phyloP scores from a whole-genome alignment of 2,329 filamentous ascomycete genomes.

The Fusarium xyrophilum region DNA sequence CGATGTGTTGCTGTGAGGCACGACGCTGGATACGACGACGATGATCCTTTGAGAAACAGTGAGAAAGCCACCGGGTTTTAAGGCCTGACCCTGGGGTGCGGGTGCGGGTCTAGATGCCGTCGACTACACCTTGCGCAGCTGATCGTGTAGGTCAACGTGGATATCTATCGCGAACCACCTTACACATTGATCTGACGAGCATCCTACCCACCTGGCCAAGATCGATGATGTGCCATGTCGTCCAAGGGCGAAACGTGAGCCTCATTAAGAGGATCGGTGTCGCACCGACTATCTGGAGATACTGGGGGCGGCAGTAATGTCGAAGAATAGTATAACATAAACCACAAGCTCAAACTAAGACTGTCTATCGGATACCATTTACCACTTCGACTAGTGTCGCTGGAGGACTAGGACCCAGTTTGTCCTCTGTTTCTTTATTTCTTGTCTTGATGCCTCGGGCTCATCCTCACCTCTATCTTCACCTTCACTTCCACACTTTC shows the following conservation, averaged over 20 bases:
- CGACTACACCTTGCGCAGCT: constrained; percentile 34
- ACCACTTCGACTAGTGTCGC: background rate
- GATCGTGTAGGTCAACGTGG: constrained; percentile 30
- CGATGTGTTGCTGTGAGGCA: constrained; percentile 16
- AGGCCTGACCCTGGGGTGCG: constrained; percentile 15
- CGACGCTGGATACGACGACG: constrained; percentile 16
- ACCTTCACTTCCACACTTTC: background rate
- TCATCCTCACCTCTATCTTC: background rate
- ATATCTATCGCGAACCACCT: constrained; percentile 11
- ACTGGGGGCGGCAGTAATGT: constrained; percentile 7
- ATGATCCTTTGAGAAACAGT: background rate
- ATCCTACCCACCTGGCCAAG: constrained; percentile 15
- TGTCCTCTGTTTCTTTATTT: background rate
- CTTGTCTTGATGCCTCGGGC: background rate
- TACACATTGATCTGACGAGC: constrained; percentile 5
- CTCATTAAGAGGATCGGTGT: constrained; percentile 28
- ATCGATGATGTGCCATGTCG: constrained; percentile 31
- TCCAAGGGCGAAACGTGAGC: constrained; percentile 28
- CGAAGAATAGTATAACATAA: constrained; percentile 35
- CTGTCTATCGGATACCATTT: background rate
- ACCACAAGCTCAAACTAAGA: constrained; percentile 17
- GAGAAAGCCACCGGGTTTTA: background rate
- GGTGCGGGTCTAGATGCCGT: constrained; percentile 25
- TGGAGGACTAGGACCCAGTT: background rate
- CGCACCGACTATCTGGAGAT: constrained; percentile 14